Evolutionary conservation across 148 eudicot genomes (phyloP).

Genomic region (Amaranthus cruentus): DNA sequence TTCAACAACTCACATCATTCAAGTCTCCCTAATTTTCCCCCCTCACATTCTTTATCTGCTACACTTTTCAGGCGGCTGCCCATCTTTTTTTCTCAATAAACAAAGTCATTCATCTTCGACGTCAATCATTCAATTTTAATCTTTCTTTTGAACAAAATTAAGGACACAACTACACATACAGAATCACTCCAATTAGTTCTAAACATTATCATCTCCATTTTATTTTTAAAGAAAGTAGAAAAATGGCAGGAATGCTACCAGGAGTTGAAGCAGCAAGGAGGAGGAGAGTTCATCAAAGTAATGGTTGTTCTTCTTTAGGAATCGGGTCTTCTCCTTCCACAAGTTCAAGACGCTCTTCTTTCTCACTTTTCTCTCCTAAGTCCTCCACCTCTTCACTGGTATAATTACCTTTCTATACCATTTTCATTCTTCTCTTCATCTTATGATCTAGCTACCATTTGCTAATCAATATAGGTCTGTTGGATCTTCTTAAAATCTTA

Average conservation of each 20-base stretch:
- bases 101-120: too few relatives aligned
- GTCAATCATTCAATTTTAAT: too few relatives aligned
- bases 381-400: conserved; percentile 20
- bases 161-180: too few relatives aligned
- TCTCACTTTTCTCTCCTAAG: conserved; percentile 37
- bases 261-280: conserved; percentile 78
- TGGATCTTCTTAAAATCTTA: too few relatives aligned
- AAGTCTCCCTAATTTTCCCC: too few relatives aligned
- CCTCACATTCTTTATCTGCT: too few relatives aligned
- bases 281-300: conserved; percentile 47
- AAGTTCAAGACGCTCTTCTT: conserved; percentile 25
- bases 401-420: background rate
- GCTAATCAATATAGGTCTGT: background rate
- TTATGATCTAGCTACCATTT: background rate
- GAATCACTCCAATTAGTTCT: too few relatives aligned
- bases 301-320: conserved; percentile 19
- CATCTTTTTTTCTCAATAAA: too few relatives aligned
- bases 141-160: too few relatives aligned
- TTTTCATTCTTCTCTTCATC: background rate
- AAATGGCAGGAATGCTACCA: conserved; percentile 70
- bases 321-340: conserved; percentile 13
- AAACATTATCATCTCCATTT: too few relatives aligned
- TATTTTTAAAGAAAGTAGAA: background rate
- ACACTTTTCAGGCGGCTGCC: too few relatives aligned
- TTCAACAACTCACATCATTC: too few relatives aligned